Evolutionary conservation across 2,329 filamentous ascomycete genomes (phyloP).

Genomic region (Orbilia brochopaga): DNA sequence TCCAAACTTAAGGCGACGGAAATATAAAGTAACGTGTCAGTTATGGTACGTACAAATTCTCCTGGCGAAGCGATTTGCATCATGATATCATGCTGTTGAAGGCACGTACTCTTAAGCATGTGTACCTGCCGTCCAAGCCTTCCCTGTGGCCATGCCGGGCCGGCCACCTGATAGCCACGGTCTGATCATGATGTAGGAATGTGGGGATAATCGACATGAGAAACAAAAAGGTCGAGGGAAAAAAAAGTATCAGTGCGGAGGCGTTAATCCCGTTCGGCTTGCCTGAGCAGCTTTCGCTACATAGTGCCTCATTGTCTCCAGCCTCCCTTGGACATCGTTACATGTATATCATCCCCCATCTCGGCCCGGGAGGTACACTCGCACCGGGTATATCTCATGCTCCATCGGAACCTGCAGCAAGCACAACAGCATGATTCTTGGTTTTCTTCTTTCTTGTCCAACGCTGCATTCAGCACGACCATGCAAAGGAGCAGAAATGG

Average conservation of each 20-base stretch:
- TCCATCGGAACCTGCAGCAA: conserved; percentile 33
- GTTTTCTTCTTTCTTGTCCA: conserved; percentile 36
- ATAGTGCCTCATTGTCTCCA: conserved; percentile 42
- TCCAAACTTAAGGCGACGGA: neutral
- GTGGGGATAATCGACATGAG: conserved; percentile 25
- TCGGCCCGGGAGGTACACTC: conserved; percentile 26
- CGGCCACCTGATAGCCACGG: conserved; percentile 12
- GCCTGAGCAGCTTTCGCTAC: neutral
- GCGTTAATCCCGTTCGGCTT: conserved; percentile 11
- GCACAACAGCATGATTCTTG: neutral
- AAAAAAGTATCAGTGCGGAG: conserved; percentile 16
- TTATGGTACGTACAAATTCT: neutral
- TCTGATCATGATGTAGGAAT: conserved; percentile 25
- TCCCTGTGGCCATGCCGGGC: too few relatives aligned
- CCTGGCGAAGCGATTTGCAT: neutral
- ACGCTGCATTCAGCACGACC: conserved; percentile 35
- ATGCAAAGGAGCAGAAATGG: conserved; percentile 36
- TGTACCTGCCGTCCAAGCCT: too few relatives aligned
- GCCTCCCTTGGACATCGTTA: conserved; percentile 19
- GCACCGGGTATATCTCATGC: conserved; percentile 20
- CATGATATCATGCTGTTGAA: neutral
- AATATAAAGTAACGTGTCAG: neutral
- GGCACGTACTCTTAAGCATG: neutral
- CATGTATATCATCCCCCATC: conserved; percentile 37
- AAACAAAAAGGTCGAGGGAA: conserved; percentile 1